Conservation (phyloP, 345 rosid genomes). For the Turritis glabra region DNA sequence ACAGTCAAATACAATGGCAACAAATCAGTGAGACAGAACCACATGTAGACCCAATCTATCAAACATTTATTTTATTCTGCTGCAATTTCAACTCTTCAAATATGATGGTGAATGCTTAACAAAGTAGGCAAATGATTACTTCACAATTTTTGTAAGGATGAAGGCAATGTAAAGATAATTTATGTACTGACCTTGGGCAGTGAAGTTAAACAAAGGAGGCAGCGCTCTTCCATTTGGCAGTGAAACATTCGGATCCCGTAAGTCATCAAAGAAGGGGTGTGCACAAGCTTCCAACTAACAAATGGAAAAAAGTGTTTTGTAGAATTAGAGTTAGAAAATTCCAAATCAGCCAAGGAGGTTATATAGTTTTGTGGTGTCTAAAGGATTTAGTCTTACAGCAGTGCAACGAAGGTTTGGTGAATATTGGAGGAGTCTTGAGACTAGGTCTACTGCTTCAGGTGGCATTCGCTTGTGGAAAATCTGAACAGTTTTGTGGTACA, state of each 20-base stretch:
- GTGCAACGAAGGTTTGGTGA: conserved; percentile 48
- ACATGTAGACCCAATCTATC: not conserved
- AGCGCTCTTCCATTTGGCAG: conserved; percentile 89
- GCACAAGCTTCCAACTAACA: conserved; percentile 96
- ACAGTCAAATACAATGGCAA: conserved; percentile 17
- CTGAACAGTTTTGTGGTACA: conserved; percentile 18
- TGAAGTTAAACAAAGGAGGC: conserved; percentile 89
- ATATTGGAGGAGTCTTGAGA: conserved; percentile 45
- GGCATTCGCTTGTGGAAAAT: conserved; percentile 48
- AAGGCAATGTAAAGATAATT: not conserved
- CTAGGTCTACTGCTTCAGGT: conserved; percentile 47
- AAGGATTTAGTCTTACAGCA: conserved; percentile 30
- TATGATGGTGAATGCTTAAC: not conserved
- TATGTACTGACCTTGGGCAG: conserved; percentile 68
- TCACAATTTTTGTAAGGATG: not conserved
- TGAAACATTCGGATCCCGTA: conserved; percentile 72
- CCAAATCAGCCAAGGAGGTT: conserved; percentile 4
- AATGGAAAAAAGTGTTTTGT: not conserved
- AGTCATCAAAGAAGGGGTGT: conserved; percentile 89
- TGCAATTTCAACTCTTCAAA: not conserved
- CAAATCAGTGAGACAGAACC: not conserved
- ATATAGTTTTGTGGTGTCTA: not conserved
- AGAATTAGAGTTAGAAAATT: not conserved
- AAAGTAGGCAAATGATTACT: not conserved
- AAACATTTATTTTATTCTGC: not conserved